phyloP scores from a whole-genome alignment of 2,329 filamentous ascomycete species.

The Exophiala oligosperma region DNA sequence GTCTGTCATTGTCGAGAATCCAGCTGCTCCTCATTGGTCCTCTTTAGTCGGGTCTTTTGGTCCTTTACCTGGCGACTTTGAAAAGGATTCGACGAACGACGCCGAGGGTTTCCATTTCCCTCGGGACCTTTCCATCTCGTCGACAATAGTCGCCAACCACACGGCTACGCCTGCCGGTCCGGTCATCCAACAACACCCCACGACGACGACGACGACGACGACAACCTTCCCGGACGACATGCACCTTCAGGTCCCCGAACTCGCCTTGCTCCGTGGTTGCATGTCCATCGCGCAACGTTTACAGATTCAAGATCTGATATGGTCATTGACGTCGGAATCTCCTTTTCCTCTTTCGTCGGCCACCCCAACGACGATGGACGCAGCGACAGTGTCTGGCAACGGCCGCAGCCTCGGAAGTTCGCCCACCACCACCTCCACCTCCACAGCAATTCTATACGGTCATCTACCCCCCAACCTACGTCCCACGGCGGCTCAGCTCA shows the following conservation, averaged over 20 bases:
- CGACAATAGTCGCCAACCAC: no score
- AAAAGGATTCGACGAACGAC: no score
- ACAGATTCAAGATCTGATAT: conserved; percentile 42
- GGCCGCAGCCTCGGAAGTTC: not conserved
- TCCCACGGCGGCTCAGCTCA: conserved; percentile 52
- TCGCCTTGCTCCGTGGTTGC: conserved; percentile 51
- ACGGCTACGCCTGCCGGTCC: not conserved
- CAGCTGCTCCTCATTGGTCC: no score
- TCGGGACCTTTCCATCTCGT: not conserved
- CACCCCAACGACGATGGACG: not conserved
- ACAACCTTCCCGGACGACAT: conserved; percentile 46
- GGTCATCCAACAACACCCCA: not conserved
- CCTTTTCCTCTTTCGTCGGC: conserved; percentile 40
- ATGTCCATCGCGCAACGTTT: conserved; percentile 51
- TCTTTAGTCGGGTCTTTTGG: no score
- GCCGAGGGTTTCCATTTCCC: no score
- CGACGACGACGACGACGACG: not conserved
- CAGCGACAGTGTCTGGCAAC: no score
- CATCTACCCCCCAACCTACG: conserved; percentile 51
- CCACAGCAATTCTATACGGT: conserved; percentile 30
- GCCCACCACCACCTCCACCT: not conserved
- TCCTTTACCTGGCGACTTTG: no score
- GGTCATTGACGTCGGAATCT: conserved; percentile 49
- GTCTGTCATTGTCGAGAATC: no score
- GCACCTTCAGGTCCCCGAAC: conserved; percentile 49